phyloP scores from a whole-genome alignment of 768 basidiomycete species.

The Lactifluus echinatus region DNA sequence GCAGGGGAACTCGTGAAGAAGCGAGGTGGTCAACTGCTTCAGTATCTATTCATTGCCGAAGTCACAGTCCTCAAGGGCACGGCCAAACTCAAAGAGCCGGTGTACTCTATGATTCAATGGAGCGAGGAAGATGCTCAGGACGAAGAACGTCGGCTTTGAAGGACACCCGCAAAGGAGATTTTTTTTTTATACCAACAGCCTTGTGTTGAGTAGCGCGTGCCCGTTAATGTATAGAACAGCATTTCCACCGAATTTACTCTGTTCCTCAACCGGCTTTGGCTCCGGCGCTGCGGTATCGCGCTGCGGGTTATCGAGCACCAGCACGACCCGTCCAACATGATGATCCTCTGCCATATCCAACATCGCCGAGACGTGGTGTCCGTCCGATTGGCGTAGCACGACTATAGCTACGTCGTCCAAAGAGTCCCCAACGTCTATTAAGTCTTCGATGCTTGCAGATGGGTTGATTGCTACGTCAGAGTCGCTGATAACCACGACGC shows the following conservation, averaged over 20 bases:
- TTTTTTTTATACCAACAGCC: constrained; percentile 48
- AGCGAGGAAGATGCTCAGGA: constrained; percentile 37
- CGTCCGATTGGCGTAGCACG: constrained; percentile 45
- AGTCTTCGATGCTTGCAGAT: constrained; percentile 48
- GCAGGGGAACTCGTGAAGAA: constrained; percentile 83
- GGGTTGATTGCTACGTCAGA: constrained; percentile 57
- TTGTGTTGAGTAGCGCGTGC: constrained; percentile 67
- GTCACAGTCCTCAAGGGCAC: constrained; percentile 65
- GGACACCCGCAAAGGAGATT: neutral
- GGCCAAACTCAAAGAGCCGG: constrained; percentile 74
- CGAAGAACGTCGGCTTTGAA: neutral
- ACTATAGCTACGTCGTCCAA: constrained; percentile 52
- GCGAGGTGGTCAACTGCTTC: constrained; percentile 75
- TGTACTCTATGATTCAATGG: constrained; percentile 80
- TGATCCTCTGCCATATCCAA: constrained; percentile 41
- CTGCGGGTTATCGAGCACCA: constrained; percentile 36
- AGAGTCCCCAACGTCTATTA: constrained; percentile 43
- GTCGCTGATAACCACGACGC: constrained; percentile 67
- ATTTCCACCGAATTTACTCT: constrained; percentile 27
- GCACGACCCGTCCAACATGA: constrained; percentile 40
- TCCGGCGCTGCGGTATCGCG: constrained; percentile 15
- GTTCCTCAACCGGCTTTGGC: constrained; percentile 21
- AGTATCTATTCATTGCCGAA: constrained; percentile 94
- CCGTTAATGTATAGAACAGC: constrained; percentile 68
- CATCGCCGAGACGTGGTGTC: constrained; percentile 46